Conservation (phyloP, 768 basidiomycete species). For the Phlegmacium glaucopus region DNA sequence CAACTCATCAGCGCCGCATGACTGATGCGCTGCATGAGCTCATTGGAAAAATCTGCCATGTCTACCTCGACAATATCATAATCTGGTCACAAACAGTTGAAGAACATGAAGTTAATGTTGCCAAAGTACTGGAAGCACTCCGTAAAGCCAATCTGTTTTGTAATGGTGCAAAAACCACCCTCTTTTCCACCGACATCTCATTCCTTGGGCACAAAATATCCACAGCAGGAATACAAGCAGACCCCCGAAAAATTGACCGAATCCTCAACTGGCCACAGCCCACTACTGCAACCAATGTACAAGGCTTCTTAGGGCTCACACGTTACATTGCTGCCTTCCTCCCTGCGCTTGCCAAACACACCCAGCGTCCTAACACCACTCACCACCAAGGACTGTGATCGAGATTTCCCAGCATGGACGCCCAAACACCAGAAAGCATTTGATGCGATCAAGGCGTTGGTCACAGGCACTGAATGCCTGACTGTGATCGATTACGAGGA, state of each 20-base stretch:
- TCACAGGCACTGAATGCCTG: too few relatives aligned
- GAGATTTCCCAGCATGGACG: too few relatives aligned
- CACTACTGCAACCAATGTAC: slow-evolving; percentile 21
- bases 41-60: slow-evolving; percentile 1
- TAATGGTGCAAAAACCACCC: slow-evolving; percentile 6
- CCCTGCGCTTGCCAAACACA: slow-evolving; percentile 24
- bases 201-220: slow-evolving; percentile 34
- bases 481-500: too few relatives aligned
- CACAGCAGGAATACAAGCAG: slow-evolving; percentile 22
- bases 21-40: too few relatives aligned
- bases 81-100: too few relatives aligned
- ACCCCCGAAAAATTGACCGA: slow-evolving; percentile 22
- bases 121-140: slow-evolving; percentile 11
- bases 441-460: too few relatives aligned
- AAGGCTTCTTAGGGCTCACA: slow-evolving; percentile 28
- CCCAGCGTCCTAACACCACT: slow-evolving; percentile 19
- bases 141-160: slow-evolving; percentile 5
- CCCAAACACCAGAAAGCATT: too few relatives aligned
- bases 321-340: slow-evolving; percentile 28
- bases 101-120: too few relatives aligned
- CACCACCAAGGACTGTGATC: neutral
- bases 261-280: slow-evolving; percentile 30
- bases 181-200: slow-evolving; percentile 18
- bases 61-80: slow-evolving; percentile 13
- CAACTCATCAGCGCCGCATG: too few relatives aligned